A percentile compares a stretch with the other conserved stretches of the same genome.
Conservation (phyloP, 805 yeast species). For the Saitoella complicata region DNA sequence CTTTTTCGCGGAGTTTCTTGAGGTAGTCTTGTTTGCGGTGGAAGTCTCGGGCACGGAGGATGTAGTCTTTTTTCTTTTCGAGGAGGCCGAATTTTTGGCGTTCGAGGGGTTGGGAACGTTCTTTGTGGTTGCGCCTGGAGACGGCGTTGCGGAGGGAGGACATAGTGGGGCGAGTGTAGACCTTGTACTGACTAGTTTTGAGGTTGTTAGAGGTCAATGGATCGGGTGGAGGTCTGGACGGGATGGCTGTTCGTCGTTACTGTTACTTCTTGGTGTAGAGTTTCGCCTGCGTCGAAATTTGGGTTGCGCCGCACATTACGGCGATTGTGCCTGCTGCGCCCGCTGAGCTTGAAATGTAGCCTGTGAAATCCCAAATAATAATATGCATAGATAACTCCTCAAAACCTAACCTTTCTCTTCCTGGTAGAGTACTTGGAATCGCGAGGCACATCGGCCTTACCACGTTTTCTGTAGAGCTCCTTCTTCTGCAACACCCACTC, state of each 20-base stretch:
- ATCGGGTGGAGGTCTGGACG: too few relatives aligned
- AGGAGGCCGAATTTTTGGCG: constrained; percentile 67
- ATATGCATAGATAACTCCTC: constrained; percentile 3
- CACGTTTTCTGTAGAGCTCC: constrained; percentile 81
- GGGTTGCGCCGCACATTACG: background rate
- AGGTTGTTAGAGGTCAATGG: too few relatives aligned
- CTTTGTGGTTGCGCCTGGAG: constrained; percentile 92
- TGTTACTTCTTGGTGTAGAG: too few relatives aligned
- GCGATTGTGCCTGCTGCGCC: too few relatives aligned
- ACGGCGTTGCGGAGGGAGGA: constrained; percentile 73
- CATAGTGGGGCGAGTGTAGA: constrained; percentile 26
- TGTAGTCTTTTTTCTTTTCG: constrained; percentile 83
- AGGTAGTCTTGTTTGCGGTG: constrained; percentile 44
- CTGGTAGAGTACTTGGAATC: constrained; percentile 89
- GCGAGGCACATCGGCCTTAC: constrained; percentile 55
- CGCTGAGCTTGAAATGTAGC: too few relatives aligned
- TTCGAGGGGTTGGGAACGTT: constrained; percentile 70
- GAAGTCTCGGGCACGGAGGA: constrained; percentile 46
- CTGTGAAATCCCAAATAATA: too few relatives aligned
- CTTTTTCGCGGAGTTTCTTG: constrained; percentile 58
- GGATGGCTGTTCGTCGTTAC: too few relatives aligned
- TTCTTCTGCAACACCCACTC: constrained; percentile 81
- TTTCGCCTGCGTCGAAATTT: too few relatives aligned
- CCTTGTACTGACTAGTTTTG: too few relatives aligned
- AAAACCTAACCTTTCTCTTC: constrained; percentile 51